Percentiles rank a stretch among this genome's conserved stretches.
Evolutionary conservation across 2,329 filamentous ascomycete genomes (phyloP).

Genomic region (Didymellaceae sp.): DNA sequence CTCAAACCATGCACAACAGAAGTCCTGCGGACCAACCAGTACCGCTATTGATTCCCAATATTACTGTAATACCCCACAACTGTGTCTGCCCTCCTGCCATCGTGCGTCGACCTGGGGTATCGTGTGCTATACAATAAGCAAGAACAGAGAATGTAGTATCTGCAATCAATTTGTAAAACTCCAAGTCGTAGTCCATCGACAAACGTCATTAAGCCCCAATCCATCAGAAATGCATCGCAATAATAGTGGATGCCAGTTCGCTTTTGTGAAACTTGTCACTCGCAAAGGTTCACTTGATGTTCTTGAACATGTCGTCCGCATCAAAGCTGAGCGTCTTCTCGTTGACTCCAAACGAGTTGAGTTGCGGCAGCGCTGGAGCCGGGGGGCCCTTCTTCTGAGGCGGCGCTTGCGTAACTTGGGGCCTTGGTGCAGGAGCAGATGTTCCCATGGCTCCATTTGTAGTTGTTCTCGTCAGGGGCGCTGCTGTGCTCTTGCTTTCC

Average conservation of each 20-base stretch:
- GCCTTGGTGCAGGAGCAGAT: slow-evolving; percentile 3
- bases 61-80: slow-evolving; percentile 22
- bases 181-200: slow-evolving; percentile 33
- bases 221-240: slow-evolving; percentile 38
- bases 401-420: slow-evolving; percentile 10
- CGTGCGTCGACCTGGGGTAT: slow-evolving; percentile 46
- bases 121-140: slow-evolving; percentile 43
- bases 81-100: slow-evolving; percentile 23
- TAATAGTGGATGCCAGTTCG: slow-evolving; percentile 10
- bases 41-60: slow-evolving; percentile 21
- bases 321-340: slow-evolving; percentile 43
- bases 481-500: slow-evolving; percentile 33
- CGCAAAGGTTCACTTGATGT: slow-evolving; percentile 42
- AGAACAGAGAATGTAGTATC: slow-evolving; percentile 33
- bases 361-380: slow-evolving; percentile 49
- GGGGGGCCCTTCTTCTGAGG: slow-evolving; percentile 45
- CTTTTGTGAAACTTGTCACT: not conserved
- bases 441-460: slow-evolving; percentile 31
- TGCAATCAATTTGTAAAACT: slow-evolving; percentile 35
- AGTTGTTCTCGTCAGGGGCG: slow-evolving; percentile 4
- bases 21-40: slow-evolving; percentile 19
- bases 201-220: slow-evolving; percentile 41
- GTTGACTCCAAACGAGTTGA: slow-evolving; percentile 45
- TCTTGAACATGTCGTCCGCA: slow-evolving; percentile 50
- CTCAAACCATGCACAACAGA: slow-evolving; percentile 16